Evolutionary conservation across 352 stramenopile species (phyloP), one percentile per base, ranked within the genome.

Genomic region (Globisporangium paroecandrum): DNA sequence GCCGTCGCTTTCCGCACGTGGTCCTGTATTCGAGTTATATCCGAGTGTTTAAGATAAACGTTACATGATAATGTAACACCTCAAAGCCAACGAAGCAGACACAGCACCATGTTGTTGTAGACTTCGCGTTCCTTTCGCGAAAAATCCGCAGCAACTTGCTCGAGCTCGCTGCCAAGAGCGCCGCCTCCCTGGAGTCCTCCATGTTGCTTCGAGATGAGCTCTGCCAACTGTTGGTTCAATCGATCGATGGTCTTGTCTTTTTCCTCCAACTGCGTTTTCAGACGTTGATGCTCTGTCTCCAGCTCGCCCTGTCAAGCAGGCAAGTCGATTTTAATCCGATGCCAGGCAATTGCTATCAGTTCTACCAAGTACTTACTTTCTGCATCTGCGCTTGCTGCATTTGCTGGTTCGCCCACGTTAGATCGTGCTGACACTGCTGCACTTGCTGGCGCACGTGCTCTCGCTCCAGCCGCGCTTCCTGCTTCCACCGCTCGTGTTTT

Each of bases 1-100:
- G 25, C 13, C 0, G 61, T 68, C 20, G 66, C 69, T 27, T 71
- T 64, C 5, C 65, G 69, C 4, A 73, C 61, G 36, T 75, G 68
- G 34, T 62, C 56, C 73, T 78, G 7, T 58, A 58, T 43, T 10
- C 13, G 25, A 25, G 38, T 24, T 1, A 22, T 51, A 51, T 51
- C 43, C 15, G 15, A n/a, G 13, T 13, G 5, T 20, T 47, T 20
- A 7, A 20, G 41, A 47, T n/a, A 47, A 9, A 47, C 7, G 5
- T 47, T 47, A 15, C 4, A 47, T 47, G 41, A 9, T 8, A 20
- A 5, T 18, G 41, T 18, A 20, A 47, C 15, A 7, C 4, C 5
- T 6, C 13, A 47, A 47, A 8, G n/a, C 4, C 41, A 47, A n/a
- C 7, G 27, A 41, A 56, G 6, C 13, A 25, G 22, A 25, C 4